Conservation (phyloP, 225 moss, liverwort and hornwort genomes). For the Thuidium tamariscinum region DNA sequence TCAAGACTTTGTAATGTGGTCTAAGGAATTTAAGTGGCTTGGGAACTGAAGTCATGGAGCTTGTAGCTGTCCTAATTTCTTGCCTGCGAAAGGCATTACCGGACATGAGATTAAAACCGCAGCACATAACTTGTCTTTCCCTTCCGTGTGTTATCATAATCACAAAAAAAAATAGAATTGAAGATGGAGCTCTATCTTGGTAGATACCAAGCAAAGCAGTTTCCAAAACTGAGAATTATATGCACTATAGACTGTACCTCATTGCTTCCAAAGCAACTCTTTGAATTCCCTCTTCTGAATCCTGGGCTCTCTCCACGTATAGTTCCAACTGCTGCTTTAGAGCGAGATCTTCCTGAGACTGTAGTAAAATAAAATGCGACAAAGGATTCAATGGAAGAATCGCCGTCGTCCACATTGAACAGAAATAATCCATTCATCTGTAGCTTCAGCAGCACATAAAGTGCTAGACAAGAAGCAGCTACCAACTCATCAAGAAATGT, state of each 20-base stretch:
- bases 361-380: not conserved
- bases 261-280: conserved; percentile 91
- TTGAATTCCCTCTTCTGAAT: conserved; percentile 73
- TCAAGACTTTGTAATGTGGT: conserved; percentile 86
- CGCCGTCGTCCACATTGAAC: not conserved
- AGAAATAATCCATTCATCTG: not conserved
- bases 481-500: not conserved
- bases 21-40: conserved; percentile 96
- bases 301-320: conserved; percentile 93
- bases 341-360: conserved; percentile 54
- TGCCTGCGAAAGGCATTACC: conserved; percentile 38
- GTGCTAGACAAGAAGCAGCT: not conserved
- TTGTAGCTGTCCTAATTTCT: conserved; percentile 95
- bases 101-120: not conserved
- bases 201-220: not conserved
- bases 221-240: not conserved
- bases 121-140: not conserved
- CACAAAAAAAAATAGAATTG: not conserved
- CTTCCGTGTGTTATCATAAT: not conserved
- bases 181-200: not conserved
- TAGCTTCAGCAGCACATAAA: not conserved
- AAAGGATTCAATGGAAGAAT: not conserved
- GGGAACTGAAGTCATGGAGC: conserved; percentile 98
- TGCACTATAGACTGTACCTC: conserved; percentile 34
- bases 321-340: conserved; percentile 95